A percentile compares a stretch with the other conserved stretches of the same genome.
Conservation (phyloP, 306 rosid genomes). For the Prinsepia uniflora region DNA sequence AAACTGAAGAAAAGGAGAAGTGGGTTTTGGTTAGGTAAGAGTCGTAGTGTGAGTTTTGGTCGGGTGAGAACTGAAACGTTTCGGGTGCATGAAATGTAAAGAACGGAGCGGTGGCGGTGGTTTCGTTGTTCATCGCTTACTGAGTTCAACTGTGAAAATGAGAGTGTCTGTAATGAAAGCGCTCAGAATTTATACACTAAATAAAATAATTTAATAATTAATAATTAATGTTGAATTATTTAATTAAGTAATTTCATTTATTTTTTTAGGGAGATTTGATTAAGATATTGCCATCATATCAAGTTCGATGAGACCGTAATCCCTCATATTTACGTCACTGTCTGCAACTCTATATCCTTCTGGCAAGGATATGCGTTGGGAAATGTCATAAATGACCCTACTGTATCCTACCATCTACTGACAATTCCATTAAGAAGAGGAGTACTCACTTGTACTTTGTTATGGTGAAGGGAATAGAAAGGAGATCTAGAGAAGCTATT, state of each 20-base stretch:
- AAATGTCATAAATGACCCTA: slow-evolving; percentile 24
- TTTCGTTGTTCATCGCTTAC: slow-evolving; percentile 1
- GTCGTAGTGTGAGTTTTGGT: slow-evolving; percentile 12
- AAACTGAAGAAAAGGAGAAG: slow-evolving; percentile 10
- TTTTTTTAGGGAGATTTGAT: slow-evolving; percentile 12
- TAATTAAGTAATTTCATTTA: too few species aligned
- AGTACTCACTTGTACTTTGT: too few species aligned
- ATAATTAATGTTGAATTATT: neutral
- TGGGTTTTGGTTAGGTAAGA: slow-evolving; percentile 13
- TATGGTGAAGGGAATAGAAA: neutral
- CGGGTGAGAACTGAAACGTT: slow-evolving; percentile 10
- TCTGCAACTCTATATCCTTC: neutral
- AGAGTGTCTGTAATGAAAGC: neutral
- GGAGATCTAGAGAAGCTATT: too few species aligned
- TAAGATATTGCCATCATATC: slow-evolving; percentile 43
- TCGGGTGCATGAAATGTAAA: slow-evolving; percentile 11
- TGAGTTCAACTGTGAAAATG: neutral
- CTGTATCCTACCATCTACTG: neutral
- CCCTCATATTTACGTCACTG: slow-evolving; percentile 30
- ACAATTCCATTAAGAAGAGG: neutral
- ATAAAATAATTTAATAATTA: neutral
- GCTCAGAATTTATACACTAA: neutral
- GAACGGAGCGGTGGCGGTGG: slow-evolving; percentile 18
- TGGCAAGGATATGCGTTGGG: neutral
- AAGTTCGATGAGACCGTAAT: slow-evolving; percentile 48